phyloP scores from a whole-genome alignment of 1,284 basidiomycete species.

The Pascua guehoae region DNA sequence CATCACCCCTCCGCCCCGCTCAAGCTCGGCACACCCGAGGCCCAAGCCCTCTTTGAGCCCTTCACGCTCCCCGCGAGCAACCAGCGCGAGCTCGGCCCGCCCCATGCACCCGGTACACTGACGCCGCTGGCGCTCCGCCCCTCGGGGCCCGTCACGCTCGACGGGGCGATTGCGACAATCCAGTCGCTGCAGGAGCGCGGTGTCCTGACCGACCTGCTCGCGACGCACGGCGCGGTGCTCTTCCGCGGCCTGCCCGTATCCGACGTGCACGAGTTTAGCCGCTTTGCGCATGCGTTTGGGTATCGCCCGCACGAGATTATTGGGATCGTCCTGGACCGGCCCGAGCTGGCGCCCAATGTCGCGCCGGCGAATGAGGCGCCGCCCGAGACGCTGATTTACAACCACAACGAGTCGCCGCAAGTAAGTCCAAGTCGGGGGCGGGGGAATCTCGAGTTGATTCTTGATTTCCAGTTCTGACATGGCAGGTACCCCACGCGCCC shows the following conservation, averaged over 20 bases:
- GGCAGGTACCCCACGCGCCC: slow-evolving; percentile 18
- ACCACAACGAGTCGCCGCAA: slow-evolving; percentile 19
- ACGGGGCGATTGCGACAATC: slow-evolving; percentile 5
- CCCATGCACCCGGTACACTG: slow-evolving; percentile 6
- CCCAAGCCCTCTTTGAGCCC: slow-evolving; percentile 6
- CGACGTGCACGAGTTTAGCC: slow-evolving; percentile 6
- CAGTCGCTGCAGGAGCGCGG: background rate
- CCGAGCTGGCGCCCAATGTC: slow-evolving; percentile 16
- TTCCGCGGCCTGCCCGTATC: slow-evolving; percentile 14
- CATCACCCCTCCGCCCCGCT: background rate
- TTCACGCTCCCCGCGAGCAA: slow-evolving; percentile 64
- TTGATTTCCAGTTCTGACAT: background rate
- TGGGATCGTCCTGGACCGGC: slow-evolving; percentile 16
- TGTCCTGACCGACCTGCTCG: slow-evolving; percentile 9
- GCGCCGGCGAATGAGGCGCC: slow-evolving; percentile 21
- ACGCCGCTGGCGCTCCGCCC: slow-evolving; percentile 10
- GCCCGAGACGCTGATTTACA: slow-evolving; percentile 9
- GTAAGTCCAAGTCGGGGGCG: slow-evolving; percentile 3
- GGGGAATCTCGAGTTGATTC: too few species aligned
- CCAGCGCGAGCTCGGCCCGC: slow-evolving; percentile 69
- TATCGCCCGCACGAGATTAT: slow-evolving; percentile 18
- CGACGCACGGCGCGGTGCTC: slow-evolving; percentile 15
- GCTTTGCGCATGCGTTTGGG: slow-evolving; percentile 13
- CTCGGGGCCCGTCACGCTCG: background rate
- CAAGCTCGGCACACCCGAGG: background rate